Evolutionary conservation across 768 basidiomycete species (phyloP).

Genomic region (Lentinus brumalis): DNA sequence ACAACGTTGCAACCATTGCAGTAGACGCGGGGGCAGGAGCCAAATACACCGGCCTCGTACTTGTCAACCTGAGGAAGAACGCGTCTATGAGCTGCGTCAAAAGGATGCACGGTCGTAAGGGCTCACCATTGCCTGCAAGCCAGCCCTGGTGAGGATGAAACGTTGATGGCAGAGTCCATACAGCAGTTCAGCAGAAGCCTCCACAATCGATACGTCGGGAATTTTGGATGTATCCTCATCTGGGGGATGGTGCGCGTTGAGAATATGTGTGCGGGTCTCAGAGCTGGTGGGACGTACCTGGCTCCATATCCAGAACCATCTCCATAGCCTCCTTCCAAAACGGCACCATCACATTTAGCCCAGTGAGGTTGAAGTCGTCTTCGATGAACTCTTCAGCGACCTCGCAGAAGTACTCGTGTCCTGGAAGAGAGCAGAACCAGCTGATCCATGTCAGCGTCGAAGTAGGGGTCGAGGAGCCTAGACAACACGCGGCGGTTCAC

Average conservation of each 20-base stretch:
- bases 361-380: conserved; percentile 98
- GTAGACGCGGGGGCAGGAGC: conserved; percentile 93
- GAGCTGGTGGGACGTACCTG: conserved; percentile 61
- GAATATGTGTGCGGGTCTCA: not conserved
- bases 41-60: conserved; percentile 90
- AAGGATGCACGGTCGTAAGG: conserved; percentile 9
- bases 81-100: not conserved
- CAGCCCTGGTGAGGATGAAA: conserved; percentile 93
- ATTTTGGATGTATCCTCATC: conserved; percentile 95
- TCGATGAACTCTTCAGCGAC: conserved; percentile 99
- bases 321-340: conserved; percentile 99
- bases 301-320: conserved; percentile 99
- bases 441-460: conserved; percentile 94
- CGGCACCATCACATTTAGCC: conserved; percentile 92
- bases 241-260: conserved; percentile 32
- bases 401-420: conserved; percentile 98
- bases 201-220: conserved; percentile 97
- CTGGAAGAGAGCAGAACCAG: conserved; percentile 94
- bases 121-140: conserved; percentile 90
- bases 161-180: conserved; percentile 98
- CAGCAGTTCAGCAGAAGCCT: conserved; percentile 94
- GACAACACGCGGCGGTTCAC: conserved; percentile 1
- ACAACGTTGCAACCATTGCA: conserved; percentile 88
- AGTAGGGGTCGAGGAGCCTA: conserved; percentile 88
- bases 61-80: conserved; percentile 77